Evolutionary conservation across 176 grass and related monocot species (phyloP).

Genomic region (Phyllostachys edulis): DNA sequence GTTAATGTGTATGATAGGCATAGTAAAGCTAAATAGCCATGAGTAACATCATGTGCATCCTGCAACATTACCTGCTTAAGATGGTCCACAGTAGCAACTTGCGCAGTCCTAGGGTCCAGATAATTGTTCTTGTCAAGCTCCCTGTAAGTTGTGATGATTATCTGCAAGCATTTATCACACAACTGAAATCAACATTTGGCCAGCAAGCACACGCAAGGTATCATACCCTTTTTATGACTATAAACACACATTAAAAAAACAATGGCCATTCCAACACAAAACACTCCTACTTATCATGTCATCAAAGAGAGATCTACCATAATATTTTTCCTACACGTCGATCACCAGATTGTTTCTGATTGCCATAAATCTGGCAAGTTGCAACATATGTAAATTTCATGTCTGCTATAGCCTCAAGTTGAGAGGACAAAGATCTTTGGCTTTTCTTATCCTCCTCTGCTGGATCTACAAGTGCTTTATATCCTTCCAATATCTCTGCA

Average conservation of each 20-base stretch:
- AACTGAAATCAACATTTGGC: slow-evolving; percentile 14
- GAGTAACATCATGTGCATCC: background rate
- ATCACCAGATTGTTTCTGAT: too few species aligned
- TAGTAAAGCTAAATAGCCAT: background rate
- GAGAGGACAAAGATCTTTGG: too few species aligned
- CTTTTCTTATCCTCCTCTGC: too few species aligned
- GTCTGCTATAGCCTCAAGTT: too few species aligned
- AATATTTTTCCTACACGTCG: background rate
- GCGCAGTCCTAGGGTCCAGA: slow-evolving; percentile 86
- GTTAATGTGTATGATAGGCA: background rate
- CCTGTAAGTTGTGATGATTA: slow-evolving; percentile 77
- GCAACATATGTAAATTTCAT: too few species aligned
- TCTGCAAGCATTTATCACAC: slow-evolving; percentile 45
- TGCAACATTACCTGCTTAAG: slow-evolving; percentile 69
- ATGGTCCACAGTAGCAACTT: slow-evolving; percentile 96
- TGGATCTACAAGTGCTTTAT: too few species aligned
- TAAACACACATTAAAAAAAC: background rate
- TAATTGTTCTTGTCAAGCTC: slow-evolving; percentile 79
- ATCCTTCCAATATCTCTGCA: too few species aligned
- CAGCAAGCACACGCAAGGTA: background rate
- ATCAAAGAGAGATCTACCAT: background rate
- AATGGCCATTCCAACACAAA: background rate
- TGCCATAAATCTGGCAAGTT: too few species aligned
- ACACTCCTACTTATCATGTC: background rate
- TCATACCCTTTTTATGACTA: background rate